Evolutionary conservation across 805 yeast species (phyloP).

Genomic region (Candida coleopterorum): DNA sequence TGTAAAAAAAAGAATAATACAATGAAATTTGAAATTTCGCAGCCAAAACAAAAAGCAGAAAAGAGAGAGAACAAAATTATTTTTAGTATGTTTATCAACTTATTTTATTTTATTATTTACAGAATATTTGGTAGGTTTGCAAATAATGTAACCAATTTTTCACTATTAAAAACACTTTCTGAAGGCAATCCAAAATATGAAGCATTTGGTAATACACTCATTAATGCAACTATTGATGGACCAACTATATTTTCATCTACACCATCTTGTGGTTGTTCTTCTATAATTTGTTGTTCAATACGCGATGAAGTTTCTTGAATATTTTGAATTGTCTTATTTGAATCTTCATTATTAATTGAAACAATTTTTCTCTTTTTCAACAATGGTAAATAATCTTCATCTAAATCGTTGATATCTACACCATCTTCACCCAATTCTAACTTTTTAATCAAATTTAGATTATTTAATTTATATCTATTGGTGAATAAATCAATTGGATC

Average conservation of each 20-base stretch:
- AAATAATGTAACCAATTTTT: constrained; percentile 44
- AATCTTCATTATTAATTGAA: constrained; percentile 5
- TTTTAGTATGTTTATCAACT: background rate
- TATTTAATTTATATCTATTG: constrained; percentile 35
- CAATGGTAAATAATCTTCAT: constrained; percentile 11
- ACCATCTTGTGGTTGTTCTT: constrained; percentile 6
- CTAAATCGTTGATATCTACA: constrained; percentile 11
- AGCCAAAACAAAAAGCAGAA: constrained; percentile 4
- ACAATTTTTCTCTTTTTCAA: constrained; percentile 13
- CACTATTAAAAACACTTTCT: constrained; percentile 50
- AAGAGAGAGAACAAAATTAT: no score
- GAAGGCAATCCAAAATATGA: constrained; percentile 45
- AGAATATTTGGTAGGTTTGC: constrained; percentile 26
- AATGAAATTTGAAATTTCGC: constrained; percentile 6
- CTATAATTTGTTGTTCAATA: constrained; percentile 5
- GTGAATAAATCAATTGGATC: constrained; percentile 34
- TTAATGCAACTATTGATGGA: constrained; percentile 35
- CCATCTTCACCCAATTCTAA: constrained; percentile 30
- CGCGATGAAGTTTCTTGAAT: constrained; percentile 14
- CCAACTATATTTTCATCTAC: constrained; percentile 27
- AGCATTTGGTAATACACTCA: constrained; percentile 58
- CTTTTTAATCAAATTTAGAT: constrained; percentile 31
- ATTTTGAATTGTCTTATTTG: constrained; percentile 8
- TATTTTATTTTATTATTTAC: constrained; percentile 4
- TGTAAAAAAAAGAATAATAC: background rate